A percentile compares a stretch with the other conserved stretches of the same genome.
phyloP scores from a whole-genome alignment of 2,329 filamentous ascomycete genomes.

The Venturia effusa region DNA sequence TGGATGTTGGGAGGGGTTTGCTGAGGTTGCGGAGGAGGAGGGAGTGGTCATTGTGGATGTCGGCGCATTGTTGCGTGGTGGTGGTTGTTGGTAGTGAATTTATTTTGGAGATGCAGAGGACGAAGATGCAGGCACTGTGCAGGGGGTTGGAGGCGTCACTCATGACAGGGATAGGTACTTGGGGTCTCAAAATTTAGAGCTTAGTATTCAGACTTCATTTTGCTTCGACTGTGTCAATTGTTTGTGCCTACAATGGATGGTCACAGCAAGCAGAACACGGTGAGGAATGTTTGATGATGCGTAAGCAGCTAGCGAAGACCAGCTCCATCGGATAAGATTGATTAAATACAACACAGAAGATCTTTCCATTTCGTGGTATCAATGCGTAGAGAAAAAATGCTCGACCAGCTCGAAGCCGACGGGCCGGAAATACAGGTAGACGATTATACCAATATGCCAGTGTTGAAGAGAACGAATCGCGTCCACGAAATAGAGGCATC shows the following conservation, averaged over 20 bases:
- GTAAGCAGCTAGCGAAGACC: not conserved
- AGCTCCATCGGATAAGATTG: not conserved
- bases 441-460: not conserved
- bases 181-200: not conserved
- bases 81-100: not conserved
- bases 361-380: not conserved
- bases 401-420: not conserved
- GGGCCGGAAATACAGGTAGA: not conserved
- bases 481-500: not conserved
- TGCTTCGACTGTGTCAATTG: not conserved
- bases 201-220: no score
- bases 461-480: not conserved
- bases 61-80: not conserved
- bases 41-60: not conserved
- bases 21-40: not conserved
- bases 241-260: no score
- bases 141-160: not conserved
- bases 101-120: not conserved
- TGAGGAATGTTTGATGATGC: no score
- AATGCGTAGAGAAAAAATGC: not conserved
- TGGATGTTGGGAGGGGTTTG: slow-evolving; percentile 10
- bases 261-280: no score
- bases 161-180: not conserved
- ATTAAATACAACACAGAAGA: not conserved
- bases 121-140: not conserved